Percentiles rank a stretch among this genome's conserved stretches.
phyloP scores from a whole-genome alignment of 441 rosid species.

The Rhodomyrtus psidioides region DNA sequence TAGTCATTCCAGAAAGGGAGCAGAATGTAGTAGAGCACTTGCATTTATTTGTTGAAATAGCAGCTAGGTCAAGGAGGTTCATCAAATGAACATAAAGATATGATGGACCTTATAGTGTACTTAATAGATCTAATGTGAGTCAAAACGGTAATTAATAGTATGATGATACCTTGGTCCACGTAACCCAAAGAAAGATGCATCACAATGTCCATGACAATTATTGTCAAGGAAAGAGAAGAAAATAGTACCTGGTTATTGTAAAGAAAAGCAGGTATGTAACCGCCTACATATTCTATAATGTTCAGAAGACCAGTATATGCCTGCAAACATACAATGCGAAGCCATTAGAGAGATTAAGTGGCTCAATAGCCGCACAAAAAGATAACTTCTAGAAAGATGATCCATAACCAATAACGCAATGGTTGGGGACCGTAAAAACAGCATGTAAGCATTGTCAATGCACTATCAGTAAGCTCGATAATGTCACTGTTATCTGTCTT shows the following conservation, averaged over 20 bases:
- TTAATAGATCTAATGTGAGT: neutral
- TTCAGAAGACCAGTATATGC: conserved; percentile 77
- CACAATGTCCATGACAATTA: neutral
- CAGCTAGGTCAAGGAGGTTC: neutral
- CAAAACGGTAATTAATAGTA: neutral
- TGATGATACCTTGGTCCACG: neutral
- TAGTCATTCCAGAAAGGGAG: neutral
- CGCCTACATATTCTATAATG: conserved; percentile 49
- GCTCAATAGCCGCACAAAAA: neutral
- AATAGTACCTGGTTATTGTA: conserved; percentile 73
- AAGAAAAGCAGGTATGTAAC: conserved; percentile 56
- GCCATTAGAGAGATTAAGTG: neutral
- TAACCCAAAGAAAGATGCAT: neutral
- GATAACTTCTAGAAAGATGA: neutral
- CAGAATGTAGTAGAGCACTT: neutral
- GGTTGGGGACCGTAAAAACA: neutral
- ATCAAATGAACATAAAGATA: neutral
- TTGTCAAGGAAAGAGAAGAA: neutral
- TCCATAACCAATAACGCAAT: neutral
- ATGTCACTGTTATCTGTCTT: neutral
- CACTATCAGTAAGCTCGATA: neutral
- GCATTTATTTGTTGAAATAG: neutral
- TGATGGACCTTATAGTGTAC: neutral
- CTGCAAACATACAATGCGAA: conserved; percentile 34
- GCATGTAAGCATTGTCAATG: neutral